Conservation (phyloP, 192 early-diverging fungal species). For the Haplosporangium gracile region DNA sequence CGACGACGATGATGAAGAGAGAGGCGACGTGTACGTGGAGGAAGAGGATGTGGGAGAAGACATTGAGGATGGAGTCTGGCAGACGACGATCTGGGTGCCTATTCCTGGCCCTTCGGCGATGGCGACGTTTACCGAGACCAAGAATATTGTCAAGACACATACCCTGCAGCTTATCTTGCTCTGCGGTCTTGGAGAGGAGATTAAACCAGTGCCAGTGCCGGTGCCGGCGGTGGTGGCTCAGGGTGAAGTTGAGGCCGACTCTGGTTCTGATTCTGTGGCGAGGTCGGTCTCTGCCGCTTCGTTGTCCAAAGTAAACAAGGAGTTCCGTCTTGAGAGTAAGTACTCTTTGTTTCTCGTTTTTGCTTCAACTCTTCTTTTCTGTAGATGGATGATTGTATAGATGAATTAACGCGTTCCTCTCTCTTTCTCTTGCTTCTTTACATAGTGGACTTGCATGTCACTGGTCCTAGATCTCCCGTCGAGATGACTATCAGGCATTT, state of each 20-base stretch:
- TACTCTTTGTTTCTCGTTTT: not conserved
- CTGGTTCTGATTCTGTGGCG: not conserved
- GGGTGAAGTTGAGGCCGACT: not conserved
- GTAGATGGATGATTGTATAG: not conserved
- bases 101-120: constrained; percentile 33
- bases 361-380: not conserved
- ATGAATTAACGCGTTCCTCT: not conserved
- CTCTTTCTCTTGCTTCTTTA: not conserved
- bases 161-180: constrained; percentile 38
- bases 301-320: constrained; percentile 28
- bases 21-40: not conserved
- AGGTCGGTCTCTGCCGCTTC: not conserved
- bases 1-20: not conserved
- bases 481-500: not conserved
- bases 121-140: constrained; percentile 36
- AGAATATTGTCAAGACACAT: constrained; percentile 38
- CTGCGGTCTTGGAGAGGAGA: constrained; percentile 15
- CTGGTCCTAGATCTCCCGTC: constrained; percentile 36
- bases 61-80: constrained; percentile 16
- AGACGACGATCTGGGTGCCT: constrained; percentile 34
- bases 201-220: not conserved
- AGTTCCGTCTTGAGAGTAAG: constrained; percentile 56
- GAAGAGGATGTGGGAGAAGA: constrained; percentile 6
- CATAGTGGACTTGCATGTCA: constrained; percentile 49
- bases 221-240: not conserved